These are phyloP conservation scores for Penicillium sp. DNA, from an alignment of 2,329 filamentous ascomycete genomes.

Conservation along the genomic window DNA sequence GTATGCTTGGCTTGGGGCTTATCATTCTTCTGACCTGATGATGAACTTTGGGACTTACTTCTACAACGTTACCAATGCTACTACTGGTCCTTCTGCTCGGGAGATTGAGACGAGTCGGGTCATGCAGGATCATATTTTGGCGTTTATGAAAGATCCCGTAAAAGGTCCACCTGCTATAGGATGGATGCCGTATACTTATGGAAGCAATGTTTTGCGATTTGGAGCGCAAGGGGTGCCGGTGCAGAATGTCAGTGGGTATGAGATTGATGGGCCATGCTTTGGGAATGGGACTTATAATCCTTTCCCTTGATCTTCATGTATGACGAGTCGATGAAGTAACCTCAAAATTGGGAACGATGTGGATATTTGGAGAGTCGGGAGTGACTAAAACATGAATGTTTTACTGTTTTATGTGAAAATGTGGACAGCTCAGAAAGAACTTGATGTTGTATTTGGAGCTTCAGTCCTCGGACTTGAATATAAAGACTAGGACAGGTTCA, in stretches of 20 bases:
- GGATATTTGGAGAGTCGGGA: background rate
- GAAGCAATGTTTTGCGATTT: slow-evolving; percentile 26
- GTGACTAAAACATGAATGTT: too few species aligned
- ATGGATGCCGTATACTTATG: slow-evolving; percentile 13
- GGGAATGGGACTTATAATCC: slow-evolving; percentile 10
- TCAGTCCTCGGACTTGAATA: slow-evolving; percentile 8
- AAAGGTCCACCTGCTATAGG: slow-evolving; percentile 9
- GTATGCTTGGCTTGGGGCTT: slow-evolving; percentile 43
- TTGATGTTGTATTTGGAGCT: slow-evolving; percentile 5
- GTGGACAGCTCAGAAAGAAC: background rate
- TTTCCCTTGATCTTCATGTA: background rate
- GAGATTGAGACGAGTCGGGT: slow-evolving; percentile 1
- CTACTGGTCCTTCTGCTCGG: background rate
- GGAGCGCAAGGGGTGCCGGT: slow-evolving; percentile 22
- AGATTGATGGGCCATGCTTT: slow-evolving; percentile 23
- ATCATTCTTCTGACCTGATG: slow-evolving; percentile 42
- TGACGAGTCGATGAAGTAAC: background rate
- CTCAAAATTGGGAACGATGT: background rate
- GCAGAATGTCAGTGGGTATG: slow-evolving; percentile 24
- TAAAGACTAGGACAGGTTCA: slow-evolving; percentile 10
- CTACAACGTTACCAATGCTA: slow-evolving; percentile 1
- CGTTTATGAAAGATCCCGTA: slow-evolving; percentile 6
- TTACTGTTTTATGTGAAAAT: background rate
- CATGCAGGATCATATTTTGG: slow-evolving; percentile 9
- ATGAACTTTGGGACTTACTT: slow-evolving; percentile 42